Base-by-base conservation (phyloP, 2,329 filamentous ascomycete species). In the Alternaria sp. region DNA sequence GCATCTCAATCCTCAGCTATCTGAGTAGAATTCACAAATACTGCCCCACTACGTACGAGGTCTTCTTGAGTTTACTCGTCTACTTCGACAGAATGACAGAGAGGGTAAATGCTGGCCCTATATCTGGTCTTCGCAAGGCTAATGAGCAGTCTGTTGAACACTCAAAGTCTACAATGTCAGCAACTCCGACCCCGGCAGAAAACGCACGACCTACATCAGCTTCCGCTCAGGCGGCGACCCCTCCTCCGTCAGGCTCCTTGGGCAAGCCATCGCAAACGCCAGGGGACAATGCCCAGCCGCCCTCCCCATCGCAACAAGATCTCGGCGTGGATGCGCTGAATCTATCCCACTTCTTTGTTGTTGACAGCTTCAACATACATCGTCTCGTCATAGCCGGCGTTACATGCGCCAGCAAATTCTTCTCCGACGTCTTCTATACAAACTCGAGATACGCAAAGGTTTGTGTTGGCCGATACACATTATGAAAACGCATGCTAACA, bases 71-170 rank as follows among this genome's bases (percentile, higher is more conserved):
- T 77, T 82, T 99, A 73, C 83, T 99, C 59, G 94, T 99, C 30
- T 99, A 98, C 81, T 99, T 99, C 81, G 96, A 99, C 79, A 91
- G 96, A 66, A 99, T 99, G 96, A 97, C 95, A 46, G 96, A 98
- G 79, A 88, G 93, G 62, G 93, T 98, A 62, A 98, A 98, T 77
- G 90, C 91, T 47, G 86, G 90, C 61, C 91, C 93, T 7, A 86
- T 91, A 78, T 88, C 91, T 76, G 88, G 86, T 66, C 74, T 90
- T 86, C 81, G 75, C 68, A 82, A 83, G 67, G 81, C 81, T 47
- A 84, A 83, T 83, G 88, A 80, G 76, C 82, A 70, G 80, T 81
- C 81, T 17, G 68, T 83, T 61, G 74, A 82, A 59, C 67, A 78
- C 72, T 63, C 69, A 59, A 63, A 81, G 80, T 55, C 65, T 30